Evolutionary conservation across 345 rosid species (phyloP).

Genomic region (Lepidium didymum): DNA sequence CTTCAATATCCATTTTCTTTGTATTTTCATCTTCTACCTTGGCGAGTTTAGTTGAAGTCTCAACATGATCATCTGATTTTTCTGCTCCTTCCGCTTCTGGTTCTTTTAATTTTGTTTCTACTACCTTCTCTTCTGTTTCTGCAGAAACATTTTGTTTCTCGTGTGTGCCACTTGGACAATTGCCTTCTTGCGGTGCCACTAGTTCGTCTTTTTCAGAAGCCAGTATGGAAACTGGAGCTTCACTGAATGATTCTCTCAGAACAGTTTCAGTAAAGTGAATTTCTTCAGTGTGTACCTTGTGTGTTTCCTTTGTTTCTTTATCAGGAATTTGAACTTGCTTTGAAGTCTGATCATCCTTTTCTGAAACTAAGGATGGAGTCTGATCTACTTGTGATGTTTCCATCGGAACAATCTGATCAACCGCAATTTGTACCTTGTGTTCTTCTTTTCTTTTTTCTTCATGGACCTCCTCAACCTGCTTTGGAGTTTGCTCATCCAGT

Average conservation of each 20-base stretch:
- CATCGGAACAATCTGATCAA: neutral
- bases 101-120: conserved; percentile 11
- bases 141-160: neutral
- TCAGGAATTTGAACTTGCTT: neutral
- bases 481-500: neutral
- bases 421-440: neutral
- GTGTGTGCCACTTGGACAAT: neutral
- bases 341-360: neutral
- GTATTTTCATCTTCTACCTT: conserved; percentile 28
- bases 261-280: neutral
- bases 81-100: conserved; percentile 9
- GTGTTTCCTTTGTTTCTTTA: conserved; percentile 16
- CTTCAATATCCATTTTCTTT: conserved; percentile 7
- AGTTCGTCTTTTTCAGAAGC: conserved; percentile 21
- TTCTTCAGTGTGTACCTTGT: conserved; percentile 4
- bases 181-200: conserved; percentile 19
- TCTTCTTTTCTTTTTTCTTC: conserved; percentile 18
- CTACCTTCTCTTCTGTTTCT: neutral
- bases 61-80: conserved; percentile 25
- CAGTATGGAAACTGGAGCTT: conserved; percentile 22
- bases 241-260: conserved; percentile 6
- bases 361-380: neutral
- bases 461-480: neutral
- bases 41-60: conserved; percentile 18
- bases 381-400: neutral